Conservation (phyloP, 2,329 filamentous ascomycete species). For the Paracoccidioides brasiliensis region DNA sequence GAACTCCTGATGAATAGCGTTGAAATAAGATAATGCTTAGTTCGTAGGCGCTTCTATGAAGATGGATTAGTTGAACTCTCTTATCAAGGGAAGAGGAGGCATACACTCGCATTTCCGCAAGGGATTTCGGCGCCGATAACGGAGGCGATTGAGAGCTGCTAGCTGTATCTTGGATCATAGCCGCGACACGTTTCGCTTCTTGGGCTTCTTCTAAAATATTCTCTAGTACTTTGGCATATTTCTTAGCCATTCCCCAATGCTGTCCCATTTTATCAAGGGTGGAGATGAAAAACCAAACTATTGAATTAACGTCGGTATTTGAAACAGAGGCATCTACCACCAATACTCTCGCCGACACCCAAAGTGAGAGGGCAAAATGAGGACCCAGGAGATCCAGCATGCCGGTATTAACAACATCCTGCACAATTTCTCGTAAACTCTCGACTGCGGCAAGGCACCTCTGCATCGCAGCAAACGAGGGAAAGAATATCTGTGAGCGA, state of each 20-base stretch:
- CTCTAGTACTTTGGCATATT: slow-evolving; percentile 31
- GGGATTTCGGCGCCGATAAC: slow-evolving; percentile 17
- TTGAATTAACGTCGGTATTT: slow-evolving; percentile 24
- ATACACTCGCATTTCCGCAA: slow-evolving; percentile 31
- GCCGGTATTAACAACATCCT: slow-evolving; percentile 34
- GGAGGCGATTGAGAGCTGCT: not conserved
- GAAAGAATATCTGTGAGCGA: slow-evolving; percentile 31
- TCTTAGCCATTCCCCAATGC: slow-evolving; percentile 34
- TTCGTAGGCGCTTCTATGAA: slow-evolving; percentile 22
- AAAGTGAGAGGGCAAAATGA: slow-evolving; percentile 35
- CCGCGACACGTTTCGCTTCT: not conserved
- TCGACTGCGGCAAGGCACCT: slow-evolving; percentile 34
- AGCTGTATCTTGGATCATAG: not conserved
- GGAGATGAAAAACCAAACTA: slow-evolving; percentile 35
- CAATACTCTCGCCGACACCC: slow-evolving; percentile 32
- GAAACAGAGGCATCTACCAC: slow-evolving; percentile 32
- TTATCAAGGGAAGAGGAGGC: slow-evolving; percentile 3
- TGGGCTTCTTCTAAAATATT: slow-evolving; percentile 21
- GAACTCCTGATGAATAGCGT: slow-evolving; percentile 26
- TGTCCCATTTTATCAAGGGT: slow-evolving; percentile 31
- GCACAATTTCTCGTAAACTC: slow-evolving; percentile 32
- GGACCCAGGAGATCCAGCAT: slow-evolving; percentile 33
- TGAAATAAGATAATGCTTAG: slow-evolving; percentile 27
- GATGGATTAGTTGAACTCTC: slow-evolving; percentile 7
- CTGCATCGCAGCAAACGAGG: slow-evolving; percentile 36